phyloP scores from a whole-genome alignment of 139 green algal genomes.

The Chlamydomonas sphaeroides region DNA sequence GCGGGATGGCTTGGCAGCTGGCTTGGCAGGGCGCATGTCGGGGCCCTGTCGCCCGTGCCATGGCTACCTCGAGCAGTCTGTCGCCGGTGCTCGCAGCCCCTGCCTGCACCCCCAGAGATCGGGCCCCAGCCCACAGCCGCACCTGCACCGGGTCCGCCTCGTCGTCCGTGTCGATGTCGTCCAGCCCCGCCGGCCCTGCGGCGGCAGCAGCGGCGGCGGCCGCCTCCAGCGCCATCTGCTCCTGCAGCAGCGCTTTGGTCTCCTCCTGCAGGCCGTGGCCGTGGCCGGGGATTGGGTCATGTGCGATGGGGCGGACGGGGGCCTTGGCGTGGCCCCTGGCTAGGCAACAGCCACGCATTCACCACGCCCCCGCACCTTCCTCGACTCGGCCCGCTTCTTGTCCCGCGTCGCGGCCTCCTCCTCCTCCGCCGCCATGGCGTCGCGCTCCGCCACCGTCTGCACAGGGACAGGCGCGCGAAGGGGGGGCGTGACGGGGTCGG shows the following conservation, averaged over 20 bases:
- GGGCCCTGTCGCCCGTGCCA: no score
- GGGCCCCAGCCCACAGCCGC: no score
- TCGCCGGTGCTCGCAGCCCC: no score
- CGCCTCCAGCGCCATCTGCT: slow-evolving; percentile 57
- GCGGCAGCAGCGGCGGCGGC: slow-evolving; percentile 44
- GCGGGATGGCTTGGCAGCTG: no score
- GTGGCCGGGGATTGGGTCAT: no score
- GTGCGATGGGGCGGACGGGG: no score
- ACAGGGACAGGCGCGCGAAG: no score
- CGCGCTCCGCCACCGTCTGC: slow-evolving; percentile 80
- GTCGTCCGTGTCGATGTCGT: slow-evolving; percentile 91
- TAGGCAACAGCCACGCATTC: no score
- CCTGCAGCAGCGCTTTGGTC: slow-evolving; percentile 43
- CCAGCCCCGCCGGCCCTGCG: slow-evolving; percentile 36
- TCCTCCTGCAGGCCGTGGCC: slow-evolving; percentile 24
- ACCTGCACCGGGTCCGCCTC: slow-evolving; percentile 74
- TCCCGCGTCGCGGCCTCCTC: slow-evolving; percentile 47
- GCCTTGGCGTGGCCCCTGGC: no score
- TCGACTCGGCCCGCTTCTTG: slow-evolving; percentile 50
- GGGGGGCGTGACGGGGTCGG: not conserved
- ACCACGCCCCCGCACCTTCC: slow-evolving; percentile 53
- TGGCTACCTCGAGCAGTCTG: no score
- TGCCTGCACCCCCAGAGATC: no score
- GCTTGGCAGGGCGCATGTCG: no score
- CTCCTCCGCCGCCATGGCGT: slow-evolving; percentile 71